Base-by-base conservation (phyloP, 768 basidiomycete genomes). In the Pluteus cervinus region DNA sequence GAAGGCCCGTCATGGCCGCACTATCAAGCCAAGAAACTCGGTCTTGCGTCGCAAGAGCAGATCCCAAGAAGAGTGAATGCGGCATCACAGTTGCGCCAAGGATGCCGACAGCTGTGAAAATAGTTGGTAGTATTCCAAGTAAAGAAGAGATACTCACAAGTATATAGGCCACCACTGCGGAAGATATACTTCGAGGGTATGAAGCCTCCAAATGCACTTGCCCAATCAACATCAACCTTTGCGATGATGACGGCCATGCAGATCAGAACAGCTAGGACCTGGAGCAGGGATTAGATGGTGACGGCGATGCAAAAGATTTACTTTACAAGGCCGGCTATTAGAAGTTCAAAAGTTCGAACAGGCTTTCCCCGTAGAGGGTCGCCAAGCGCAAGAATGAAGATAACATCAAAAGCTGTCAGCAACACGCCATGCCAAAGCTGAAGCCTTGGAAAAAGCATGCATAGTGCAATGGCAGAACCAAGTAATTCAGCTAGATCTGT, bases 51-150 rank as follows among this genome's bases (percentile, higher is more conserved):
- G 89, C 82, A 4, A 96, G 75, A 21, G 79, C 76, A 3, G 87
- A 89, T 4, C 91, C 92, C 11, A 96, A 68, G 65, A 86, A 91
- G n/a, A 96, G 67, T 42, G 82, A 83, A 56, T 93, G 91, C 0
- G 91, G 91, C 91, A 93, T 93, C 42, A 91, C 81, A 3, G 89
- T 96, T 1, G 89, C 88, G 21, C 85, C 82, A 1, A 86, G 52
- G 34, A 88, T 79, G 24, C 84, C 84, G 37, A 85, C 75, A 21
- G 80, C 78, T 80, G 43, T 28, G 41, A 22, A 18, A 32, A 30
- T 20, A 24, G 24, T 26, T 17, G 35, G 21, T 17, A 43, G 29
- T 39, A 21, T 8, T 35, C 11, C 16, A 26, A 37, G 32, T 11
- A 31, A 48, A 6, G 17, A 21, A 35, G 28, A 36, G 31, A 29